Evolutionary conservation across 495 filamentous ascomycete genomes (phyloP), one percentile per base, ranked within the genome.

Genomic region (Apiosordaria backusii): DNA sequence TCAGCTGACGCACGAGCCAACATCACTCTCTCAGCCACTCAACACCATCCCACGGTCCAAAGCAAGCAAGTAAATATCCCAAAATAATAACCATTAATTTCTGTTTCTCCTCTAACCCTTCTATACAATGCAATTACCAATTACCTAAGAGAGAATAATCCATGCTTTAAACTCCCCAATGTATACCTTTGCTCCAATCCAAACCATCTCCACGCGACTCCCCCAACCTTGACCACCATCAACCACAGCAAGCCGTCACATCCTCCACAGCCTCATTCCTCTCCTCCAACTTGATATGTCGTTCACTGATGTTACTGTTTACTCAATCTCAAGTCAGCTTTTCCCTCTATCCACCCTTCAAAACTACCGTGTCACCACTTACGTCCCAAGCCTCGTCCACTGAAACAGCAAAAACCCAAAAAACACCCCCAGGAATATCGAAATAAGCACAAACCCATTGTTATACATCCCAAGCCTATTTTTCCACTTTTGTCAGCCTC

Each of bases 391-490:
- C 4, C 26, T 25, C 18, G 24, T 27, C 59, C 59, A 61, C 15
- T 25, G 24, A 45, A 61, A 61, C 16, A 40, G 10, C 24, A 61
- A 45, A 22, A 45, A 29, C 18, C 59, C 59, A 4, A 61, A 61
- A 45, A 61, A 61, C 26, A 61, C 59, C 24, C 59, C 59, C 15
- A 61, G 7, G 15, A 61, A 61, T 13, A 61, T 61, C 15, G 26
- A 61, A 6, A 61, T 15, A 10, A 61, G 27, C 18, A 61, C 21
- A 22, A 40, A 61, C 16, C 59, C 59, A 45, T 61, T 61, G 27
- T 61, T 45, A 27, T 61, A 61, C 59, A 61, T 61, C 25, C 57
- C 57, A 26, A 60, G 57, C 4, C 57, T 60, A 9, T 27, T 57
- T 23, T 57, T 21, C 19, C 22, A 24, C 10, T 19, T 5, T 22